Evolutionary conservation across 2,329 filamentous ascomycete species (phyloP).

Genomic region (Elsinoe necatrix): DNA sequence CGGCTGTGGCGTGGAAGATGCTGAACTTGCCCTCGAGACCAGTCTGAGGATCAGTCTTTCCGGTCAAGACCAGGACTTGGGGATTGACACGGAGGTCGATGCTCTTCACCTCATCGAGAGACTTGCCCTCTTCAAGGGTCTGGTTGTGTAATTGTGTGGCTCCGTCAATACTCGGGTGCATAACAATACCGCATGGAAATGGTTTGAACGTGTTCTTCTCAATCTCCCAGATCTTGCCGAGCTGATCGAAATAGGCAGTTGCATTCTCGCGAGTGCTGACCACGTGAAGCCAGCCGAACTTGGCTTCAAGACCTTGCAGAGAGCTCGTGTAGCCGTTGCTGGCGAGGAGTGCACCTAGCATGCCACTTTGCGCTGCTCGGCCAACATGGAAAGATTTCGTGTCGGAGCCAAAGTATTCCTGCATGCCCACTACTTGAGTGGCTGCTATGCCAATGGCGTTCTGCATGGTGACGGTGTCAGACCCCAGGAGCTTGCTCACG

Average conservation of each 20-base stretch:
- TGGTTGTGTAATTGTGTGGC: conserved; percentile 41
- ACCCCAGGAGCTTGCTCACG: conserved; percentile 40
- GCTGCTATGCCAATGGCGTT: conserved; percentile 47
- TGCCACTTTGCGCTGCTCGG: conserved; percentile 45
- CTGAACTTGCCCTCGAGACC: conserved; percentile 49
- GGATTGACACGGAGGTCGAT: conserved; percentile 43
- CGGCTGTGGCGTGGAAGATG: conserved; percentile 46
- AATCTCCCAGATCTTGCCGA: conserved; percentile 42
- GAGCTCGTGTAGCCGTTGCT: conserved; percentile 44
- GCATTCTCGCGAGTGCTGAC: conserved; percentile 25
- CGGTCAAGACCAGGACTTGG: conserved; percentile 46
- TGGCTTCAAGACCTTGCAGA: conserved; percentile 41
- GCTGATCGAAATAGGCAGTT: conserved; percentile 30
- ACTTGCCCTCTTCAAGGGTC: conserved; percentile 26
- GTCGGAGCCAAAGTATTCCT: conserved; percentile 49
- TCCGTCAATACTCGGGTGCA: conserved; percentile 48
- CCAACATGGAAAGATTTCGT: conserved; percentile 50
- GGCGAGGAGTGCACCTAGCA: conserved; percentile 41
- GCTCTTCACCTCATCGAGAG: conserved; percentile 30
- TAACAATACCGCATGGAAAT: conserved; percentile 50
- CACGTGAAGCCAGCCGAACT: conserved; percentile 47
- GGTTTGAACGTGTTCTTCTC: conserved; percentile 49
- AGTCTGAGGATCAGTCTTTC: conserved; percentile 42
- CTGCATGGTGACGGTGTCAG: conserved; percentile 35
- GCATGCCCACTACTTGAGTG: conserved; percentile 46